These are phyloP conservation scores for Stagonosporopsis vannaccii DNA, from an alignment of 2,329 filamentous ascomycete genomes.

Conservation along the genomic window DNA sequence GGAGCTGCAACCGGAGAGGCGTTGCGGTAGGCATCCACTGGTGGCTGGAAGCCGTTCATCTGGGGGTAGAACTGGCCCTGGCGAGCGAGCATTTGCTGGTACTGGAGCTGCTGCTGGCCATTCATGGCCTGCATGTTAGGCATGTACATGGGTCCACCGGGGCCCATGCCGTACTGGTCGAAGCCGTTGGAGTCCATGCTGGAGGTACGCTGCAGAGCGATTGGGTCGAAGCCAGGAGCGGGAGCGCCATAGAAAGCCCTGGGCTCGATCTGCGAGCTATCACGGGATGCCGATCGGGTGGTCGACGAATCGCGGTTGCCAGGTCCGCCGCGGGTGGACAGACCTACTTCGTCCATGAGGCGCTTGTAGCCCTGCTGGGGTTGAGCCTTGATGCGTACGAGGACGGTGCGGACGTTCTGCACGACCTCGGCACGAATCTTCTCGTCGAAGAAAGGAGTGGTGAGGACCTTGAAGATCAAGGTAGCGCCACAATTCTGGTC, in stretches of 20 bases:
- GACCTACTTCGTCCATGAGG: constrained; percentile 96
- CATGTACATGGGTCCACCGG: constrained; percentile 44
- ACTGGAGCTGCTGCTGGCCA: constrained; percentile 61
- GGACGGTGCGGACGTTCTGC: constrained; percentile 88
- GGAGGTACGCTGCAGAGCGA: constrained; percentile 54
- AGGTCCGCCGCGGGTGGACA: constrained; percentile 67
- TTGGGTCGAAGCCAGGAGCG: constrained; percentile 50
- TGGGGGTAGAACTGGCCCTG: constrained; percentile 56
- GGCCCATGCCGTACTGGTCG: constrained; percentile 53
- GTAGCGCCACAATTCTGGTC: constrained; percentile 94
- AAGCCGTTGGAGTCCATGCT: constrained; percentile 60
- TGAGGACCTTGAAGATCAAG: constrained; percentile 97
- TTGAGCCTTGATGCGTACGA: constrained; percentile 89
- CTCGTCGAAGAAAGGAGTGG: constrained; percentile 97
- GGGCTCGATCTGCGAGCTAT: constrained; percentile 42
- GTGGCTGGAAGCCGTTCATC: constrained; percentile 53
- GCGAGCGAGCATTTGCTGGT: constrained; percentile 63
- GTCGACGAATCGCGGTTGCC: constrained; percentile 47
- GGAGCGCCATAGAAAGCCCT: constrained; percentile 49
- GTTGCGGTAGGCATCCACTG: constrained; percentile 54
- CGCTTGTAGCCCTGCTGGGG: constrained; percentile 97
- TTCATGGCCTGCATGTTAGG: constrained; percentile 51
- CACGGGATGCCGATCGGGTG: constrained; percentile 49
- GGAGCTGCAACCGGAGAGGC: constrained; percentile 52
- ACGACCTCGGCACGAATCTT: constrained; percentile 85